Base-by-base conservation (phyloP, 2,329 filamentous ascomycete species). In the Trichophyton rubrum region DNA sequence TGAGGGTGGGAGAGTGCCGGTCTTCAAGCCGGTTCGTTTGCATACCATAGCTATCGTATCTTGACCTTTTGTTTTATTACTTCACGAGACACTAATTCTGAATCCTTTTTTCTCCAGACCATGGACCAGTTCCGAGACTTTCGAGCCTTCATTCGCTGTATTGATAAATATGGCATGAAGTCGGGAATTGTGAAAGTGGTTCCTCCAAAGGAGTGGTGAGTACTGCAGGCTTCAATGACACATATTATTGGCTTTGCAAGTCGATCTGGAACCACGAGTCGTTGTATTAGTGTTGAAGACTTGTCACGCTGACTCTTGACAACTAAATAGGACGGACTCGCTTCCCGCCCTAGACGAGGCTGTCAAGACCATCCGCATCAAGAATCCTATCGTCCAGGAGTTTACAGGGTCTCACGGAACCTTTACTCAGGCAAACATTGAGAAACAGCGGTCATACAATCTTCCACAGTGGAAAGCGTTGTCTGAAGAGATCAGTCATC, bases 321-420 rank as follows among this genome's bases (percentile, higher is more conserved):
- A 20, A 59, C 22, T 38, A 15, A 33, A 60, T 62, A 86, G 84
- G 84, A 76, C 78, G 68, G 84, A 91, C 65, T 80, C 84, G 27
- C 85, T 93, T 41, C 88, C 89, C 15, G 79, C 82, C 41, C 83
- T 96, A 64, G 85, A 93, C 69, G 88, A 96, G 68, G 81, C 90
- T 58, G 83, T 99, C 65, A 97, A 96, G 75, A 86, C 87, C 64
- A 89, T 99, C 72, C 87, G 86, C 70, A 91, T 99, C 69, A 92
- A 92, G 74, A 95, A 99, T 66, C 93, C 93, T 2, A 97, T 99
- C 72, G 96, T 90, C 70, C 93, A 99, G 74, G 93, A 99, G 69
- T 99, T 99, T 68, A 92, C 95, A 80, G 93, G 93, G 47, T 90
- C 89, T 58, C 90, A 92, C 70, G 95, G 93, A 61, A 95, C 89